These are phyloP conservation scores for Knufia petricola DNA, from an alignment of 2,329 filamentous ascomycete species.

Conservation along the genomic window DNA sequence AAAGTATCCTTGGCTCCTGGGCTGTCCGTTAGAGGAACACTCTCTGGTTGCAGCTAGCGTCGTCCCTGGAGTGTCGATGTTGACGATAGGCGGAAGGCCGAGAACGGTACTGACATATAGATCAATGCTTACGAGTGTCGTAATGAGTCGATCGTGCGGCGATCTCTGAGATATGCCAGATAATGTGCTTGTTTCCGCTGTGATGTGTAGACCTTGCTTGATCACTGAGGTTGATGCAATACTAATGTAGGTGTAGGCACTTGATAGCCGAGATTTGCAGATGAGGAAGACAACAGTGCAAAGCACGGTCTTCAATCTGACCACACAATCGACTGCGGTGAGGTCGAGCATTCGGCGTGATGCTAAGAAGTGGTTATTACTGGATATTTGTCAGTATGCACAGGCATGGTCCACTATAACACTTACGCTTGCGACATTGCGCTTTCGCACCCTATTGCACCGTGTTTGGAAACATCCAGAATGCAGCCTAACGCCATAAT, in stretches of 20 bases:
- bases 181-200: constrained; percentile 4
- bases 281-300: constrained; percentile 16
- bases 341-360: constrained; percentile 13
- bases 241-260: constrained; percentile 15
- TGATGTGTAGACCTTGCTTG: constrained; percentile 16
- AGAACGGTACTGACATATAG: constrained; percentile 16
- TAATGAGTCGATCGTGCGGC: constrained; percentile 9
- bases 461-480: constrained; percentile 12
- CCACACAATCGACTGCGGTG: constrained; percentile 13
- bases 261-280: constrained; percentile 16
- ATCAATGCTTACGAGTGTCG: constrained; percentile 16
- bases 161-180: constrained; percentile 1
- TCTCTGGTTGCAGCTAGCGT: not conserved
- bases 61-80: constrained; percentile 9
- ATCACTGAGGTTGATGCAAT: constrained; percentile 15
- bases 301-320: constrained; percentile 14
- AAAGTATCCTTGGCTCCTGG: not conserved
- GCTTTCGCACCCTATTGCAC: constrained; percentile 14
- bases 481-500: constrained; percentile 16
- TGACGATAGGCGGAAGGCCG: constrained; percentile 16
- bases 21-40: not conserved
- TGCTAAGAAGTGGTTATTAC: constrained; percentile 13
- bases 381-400: constrained; percentile 4
- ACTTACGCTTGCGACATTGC: constrained; percentile 15
- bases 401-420: not conserved